Conservation (phyloP, 371 early-diverging fungal species). For the Actinomortierella wolfii region DNA sequence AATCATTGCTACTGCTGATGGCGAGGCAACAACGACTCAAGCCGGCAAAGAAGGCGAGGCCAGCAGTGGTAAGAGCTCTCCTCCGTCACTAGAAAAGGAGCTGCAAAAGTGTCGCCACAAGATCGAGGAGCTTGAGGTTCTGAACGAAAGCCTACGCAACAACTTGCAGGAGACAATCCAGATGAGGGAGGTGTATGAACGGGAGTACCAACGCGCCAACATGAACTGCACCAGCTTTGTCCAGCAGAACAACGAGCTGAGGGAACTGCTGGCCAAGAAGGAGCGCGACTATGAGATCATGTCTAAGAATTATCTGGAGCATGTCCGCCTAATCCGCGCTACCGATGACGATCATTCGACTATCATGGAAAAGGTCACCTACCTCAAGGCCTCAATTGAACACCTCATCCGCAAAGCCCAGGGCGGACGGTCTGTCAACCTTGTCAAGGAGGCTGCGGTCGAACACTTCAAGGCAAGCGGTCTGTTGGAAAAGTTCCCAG, state of each 20-base stretch:
- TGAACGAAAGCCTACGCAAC: constrained; percentile 1
- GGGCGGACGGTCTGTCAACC: constrained; percentile 52
- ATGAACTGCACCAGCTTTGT: constrained; percentile 36
- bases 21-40: too few relatives aligned
- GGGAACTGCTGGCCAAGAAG: constrained; percentile 37
- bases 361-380: constrained; percentile 60
- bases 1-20: too few relatives aligned
- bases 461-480: constrained; percentile 49
- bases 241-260: constrained; percentile 28
- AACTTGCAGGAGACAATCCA: constrained; percentile 13
- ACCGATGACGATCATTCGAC: constrained; percentile 69
- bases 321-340: constrained; percentile 60
- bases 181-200: constrained; percentile 19
- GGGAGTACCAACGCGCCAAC: constrained; percentile 27
- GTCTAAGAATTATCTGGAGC: constrained; percentile 57
- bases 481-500: constrained; percentile 25
- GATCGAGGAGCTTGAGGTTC: constrained; percentile 13
- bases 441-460: constrained; percentile 52
- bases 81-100: too few relatives aligned
- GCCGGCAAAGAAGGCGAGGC: constrained; percentile 12
- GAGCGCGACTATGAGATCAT: constrained; percentile 48
- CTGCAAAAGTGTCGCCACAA: background rate
- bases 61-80: background rate
- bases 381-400: constrained; percentile 60
- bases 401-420: constrained; percentile 51